Evolutionary conservation across 1,139 yeast species (phyloP), one percentile per base, ranked within the genome.

Genomic region (Candida sanyaensis): DNA sequence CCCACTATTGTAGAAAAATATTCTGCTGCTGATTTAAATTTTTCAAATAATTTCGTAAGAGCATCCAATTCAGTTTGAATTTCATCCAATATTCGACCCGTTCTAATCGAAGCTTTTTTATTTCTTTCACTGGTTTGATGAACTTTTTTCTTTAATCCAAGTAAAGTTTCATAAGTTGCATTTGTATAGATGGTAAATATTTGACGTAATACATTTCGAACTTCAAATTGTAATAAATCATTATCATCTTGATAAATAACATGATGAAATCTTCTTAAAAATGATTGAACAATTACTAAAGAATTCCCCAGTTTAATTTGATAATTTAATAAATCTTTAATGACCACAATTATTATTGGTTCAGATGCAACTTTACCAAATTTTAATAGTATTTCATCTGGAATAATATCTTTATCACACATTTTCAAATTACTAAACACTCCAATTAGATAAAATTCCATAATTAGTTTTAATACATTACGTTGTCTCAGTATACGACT

Each of bases 401-500:
- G 69, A 6, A 68, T 48, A 2, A 52, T 41, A 41, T 62, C 70
- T 41, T 57, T 59, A 13, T 59, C 58, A 34, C 67, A 63, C 52
- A 76, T 78, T 32, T 69, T 68, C 21, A 75, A 55, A 4, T 69
- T 63, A 13, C 77, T 64, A 50, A 84, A 77, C 0, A 88, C 63
- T 0, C 90, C 92, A n/a, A 77, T 78, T 3, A 83, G 58, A 58
- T 81, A 75, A 42, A 88, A 73, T 60, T 90, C 96, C 34, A 81
- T 76, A 12, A 86, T 58, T 1, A 88, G 56, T 33, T 84, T 72
- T 5, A 87, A 54, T 30, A 84, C 67, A 23, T 72, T 70, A 55
- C 80, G 79, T 52, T 83, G 83, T 41, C 73, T 73, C 5, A 66
- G 57, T 1, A 75, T 49, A 34, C 81, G 66, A 2, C 69, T 67